Base-by-base conservation (phyloP, 148 eudicot genomes). In the Camellia lanceoleosa region DNA sequence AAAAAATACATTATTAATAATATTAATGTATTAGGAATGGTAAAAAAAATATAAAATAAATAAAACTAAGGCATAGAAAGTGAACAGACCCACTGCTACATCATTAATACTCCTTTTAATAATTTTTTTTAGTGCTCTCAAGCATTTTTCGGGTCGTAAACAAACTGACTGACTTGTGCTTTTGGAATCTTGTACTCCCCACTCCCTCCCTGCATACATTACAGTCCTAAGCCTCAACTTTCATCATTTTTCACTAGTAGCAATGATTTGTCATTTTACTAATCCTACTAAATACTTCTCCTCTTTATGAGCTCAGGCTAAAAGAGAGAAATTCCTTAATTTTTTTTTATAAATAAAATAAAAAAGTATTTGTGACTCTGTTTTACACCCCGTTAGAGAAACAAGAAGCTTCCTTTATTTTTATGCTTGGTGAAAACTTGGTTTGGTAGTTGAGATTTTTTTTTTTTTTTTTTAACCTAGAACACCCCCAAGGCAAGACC, bases 371-470 rank as follows among this genome's bases (percentile, higher is more conserved):
- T 11, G 44, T 71, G 20, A 42, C 56, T 46, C 23, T 51, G 59
- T 71, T 51, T n/a, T 69, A 23, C 47, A 7, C 59, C 56, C 38
- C 10, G 51, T 41, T 15, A 42, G 14, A 59, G 77, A 81, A 84
- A 75, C 69, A 81, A 87, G 91, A 89, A 91, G 84, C 88, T 91
- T 89, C 94, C 81, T 30, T 30, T 30, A 1, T 30, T 30, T 30
- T 30, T 30, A 30, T 30, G 38, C 38, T 30, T 1, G 38, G 38
- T 1, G 38, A 30, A 30, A 30, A 30, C 38, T 30, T 30, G 38
- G 38, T 30, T 30, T 0, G 38, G 38, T 1, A 30, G 38, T 30
- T 30, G 38, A 30, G 38, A 30, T 30, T 30, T 30, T 30, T 30
- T 30, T 0, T 30, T 30, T 30, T 30, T 30, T 30, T 30, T 0